Evolutionary conservation across 192 early-diverging fungal genomes (phyloP), one percentile per base, ranked within the genome.

Genomic region (Coemansia sp.): DNA sequence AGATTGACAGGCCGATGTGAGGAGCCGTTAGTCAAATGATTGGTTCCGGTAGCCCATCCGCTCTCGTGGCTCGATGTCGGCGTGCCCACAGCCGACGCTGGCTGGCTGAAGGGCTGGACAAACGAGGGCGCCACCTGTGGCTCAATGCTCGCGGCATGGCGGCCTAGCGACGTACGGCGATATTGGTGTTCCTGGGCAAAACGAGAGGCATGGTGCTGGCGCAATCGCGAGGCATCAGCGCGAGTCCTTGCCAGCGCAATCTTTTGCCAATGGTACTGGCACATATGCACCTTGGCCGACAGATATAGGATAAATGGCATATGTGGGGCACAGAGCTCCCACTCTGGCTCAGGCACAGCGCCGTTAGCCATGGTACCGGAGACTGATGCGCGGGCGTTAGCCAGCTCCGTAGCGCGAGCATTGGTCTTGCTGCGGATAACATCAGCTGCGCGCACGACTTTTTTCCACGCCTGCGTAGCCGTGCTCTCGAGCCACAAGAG

Each of bases 191-290:
- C 56, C 10, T 9, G 34, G n/a, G 56, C 56, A 58, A 58, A 33
- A 11, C 40, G 31, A 35, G 24, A 4, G 16, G 18, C 42, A 39
- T 36, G 57, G 20, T 57, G 35, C 9, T 20, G 64, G 35, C 46
- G 58, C 55, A 9, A 5, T 11, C 59, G 53, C 59, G 36, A 18
- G 14, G 71, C 55, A 1, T 81, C 73, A 7, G 69, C 40, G 26
- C 78, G 69, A 1, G 67, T 75, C 45, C 78, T 66, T 3, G 78
- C 69, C 42, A 81, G 45, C 5, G 78, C 78, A 56, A 81, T 75
- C 63, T 81, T 81, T 23, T 81, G 78, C 79, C 74, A 82, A 31
- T 82, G 79, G 71, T 82, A 82, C 62, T 76, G 74, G 56, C 79
- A 82, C 28, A 82, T 69, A 23, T 82, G 79, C 33, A 82, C 75